A percentile compares a stretch with the other conserved stretches of the same genome.
phyloP scores from a whole-genome alignment of 305 asterid genomes.

The Fraxinus floribunda region DNA sequence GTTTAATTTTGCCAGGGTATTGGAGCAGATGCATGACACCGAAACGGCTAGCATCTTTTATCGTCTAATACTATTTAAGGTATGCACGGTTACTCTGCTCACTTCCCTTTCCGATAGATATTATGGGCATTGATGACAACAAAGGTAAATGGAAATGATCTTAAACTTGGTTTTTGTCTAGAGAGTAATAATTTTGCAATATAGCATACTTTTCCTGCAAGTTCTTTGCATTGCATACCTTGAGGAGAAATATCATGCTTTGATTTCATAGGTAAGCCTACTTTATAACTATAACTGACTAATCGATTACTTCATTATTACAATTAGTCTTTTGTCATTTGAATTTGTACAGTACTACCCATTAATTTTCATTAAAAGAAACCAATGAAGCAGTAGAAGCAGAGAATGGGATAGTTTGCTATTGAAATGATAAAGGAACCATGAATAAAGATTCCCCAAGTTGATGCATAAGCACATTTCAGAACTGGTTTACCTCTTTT shows the following conservation, averaged over 20 bases:
- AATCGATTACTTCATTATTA: not conserved
- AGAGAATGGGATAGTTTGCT: conserved; percentile 18
- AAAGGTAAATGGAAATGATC: not conserved
- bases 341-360: conserved; percentile 12
- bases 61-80: conserved; percentile 86
- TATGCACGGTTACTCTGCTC: conserved; percentile 29
- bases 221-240: conserved; percentile 19
- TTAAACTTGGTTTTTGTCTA: not conserved
- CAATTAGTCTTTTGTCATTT: not conserved
- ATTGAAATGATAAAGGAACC: conserved; percentile 14
- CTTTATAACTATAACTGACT: not conserved
- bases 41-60: conserved; percentile 80
- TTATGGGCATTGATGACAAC: conserved; percentile 8
- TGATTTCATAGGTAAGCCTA: conserved; percentile 9
- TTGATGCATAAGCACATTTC: conserved; percentile 15
- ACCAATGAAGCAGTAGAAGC: conserved; percentile 1
- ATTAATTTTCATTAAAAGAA: conserved; percentile 8
- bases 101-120: conserved; percentile 19
- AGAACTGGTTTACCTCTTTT: not conserved
- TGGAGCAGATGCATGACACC: conserved; percentile 77
- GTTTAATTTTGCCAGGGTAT: conserved; percentile 83
- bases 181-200: not conserved
- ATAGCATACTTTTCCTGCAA: not conserved
- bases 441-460: conserved; percentile 1
- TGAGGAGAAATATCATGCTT: not conserved